phyloP scores from a whole-genome alignment of 805 yeast genomes.

The Priceomyces haplophilus region DNA sequence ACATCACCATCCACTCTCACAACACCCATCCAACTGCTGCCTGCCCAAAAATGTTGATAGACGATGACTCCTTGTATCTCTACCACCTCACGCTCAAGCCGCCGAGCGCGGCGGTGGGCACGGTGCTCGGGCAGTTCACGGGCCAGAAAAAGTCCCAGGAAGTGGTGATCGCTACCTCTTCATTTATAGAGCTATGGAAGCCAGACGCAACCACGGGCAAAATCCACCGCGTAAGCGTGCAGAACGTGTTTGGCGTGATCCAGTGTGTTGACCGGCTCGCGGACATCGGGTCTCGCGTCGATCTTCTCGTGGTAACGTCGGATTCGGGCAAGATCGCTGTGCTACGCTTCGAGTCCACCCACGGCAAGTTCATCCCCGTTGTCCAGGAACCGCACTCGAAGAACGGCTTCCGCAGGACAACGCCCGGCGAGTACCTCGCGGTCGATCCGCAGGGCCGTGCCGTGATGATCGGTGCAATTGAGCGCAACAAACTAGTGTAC shows the following conservation, averaged over 20 bases:
- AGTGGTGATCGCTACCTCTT: conserved; percentile 55
- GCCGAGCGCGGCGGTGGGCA: conserved; percentile 50
- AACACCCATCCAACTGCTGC: too few relatives aligned
- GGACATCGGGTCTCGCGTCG: conserved; percentile 51
- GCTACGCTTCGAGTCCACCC: conserved; percentile 41
- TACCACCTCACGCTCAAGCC: conserved; percentile 70
- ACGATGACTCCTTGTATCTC: conserved; percentile 41
- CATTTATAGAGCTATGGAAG: conserved; percentile 51
- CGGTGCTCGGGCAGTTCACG: conserved; percentile 69
- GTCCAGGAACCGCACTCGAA: conserved; percentile 68
- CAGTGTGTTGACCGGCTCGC: conserved; percentile 52
- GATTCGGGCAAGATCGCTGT: conserved; percentile 75
- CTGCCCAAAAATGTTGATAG: conserved; percentile 13
- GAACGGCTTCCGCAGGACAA: conserved; percentile 67
- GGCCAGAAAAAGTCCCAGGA: conserved; percentile 56
- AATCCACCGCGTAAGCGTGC: conserved; percentile 39
- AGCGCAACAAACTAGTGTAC: conserved; percentile 69
- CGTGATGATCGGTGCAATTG: conserved; percentile 66
- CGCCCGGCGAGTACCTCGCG: conserved; percentile 72
- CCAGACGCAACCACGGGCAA: conserved; percentile 57
- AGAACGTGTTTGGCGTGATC: conserved; percentile 57
- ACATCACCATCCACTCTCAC: too few relatives aligned
- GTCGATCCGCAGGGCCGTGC: conserved; percentile 75
- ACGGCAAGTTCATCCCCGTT: conserved; percentile 43
- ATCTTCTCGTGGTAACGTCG: conserved; percentile 63